Conservation (phyloP, 257 asterid genomes). For the Marsdenia floribunda region DNA sequence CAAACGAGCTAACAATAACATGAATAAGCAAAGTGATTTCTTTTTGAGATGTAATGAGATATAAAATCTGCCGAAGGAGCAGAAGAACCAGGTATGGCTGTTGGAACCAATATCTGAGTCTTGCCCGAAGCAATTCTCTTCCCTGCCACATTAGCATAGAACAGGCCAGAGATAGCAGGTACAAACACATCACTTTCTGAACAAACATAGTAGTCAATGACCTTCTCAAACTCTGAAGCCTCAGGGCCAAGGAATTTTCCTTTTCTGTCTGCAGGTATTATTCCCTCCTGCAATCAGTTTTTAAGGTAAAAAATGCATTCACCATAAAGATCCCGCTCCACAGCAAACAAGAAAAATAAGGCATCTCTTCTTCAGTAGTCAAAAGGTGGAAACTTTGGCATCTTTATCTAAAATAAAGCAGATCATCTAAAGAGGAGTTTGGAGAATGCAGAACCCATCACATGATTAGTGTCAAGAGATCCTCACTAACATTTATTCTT, state of each 20-base stretch:
- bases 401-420: background rate
- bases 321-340: too few relatives aligned
- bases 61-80: slow-evolving; percentile 51
- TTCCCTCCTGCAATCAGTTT: slow-evolving; percentile 52
- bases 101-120: slow-evolving; percentile 74
- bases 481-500: background rate
- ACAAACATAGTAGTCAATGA: slow-evolving; percentile 33
- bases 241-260: slow-evolving; percentile 30
- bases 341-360: background rate
- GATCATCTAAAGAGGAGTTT: background rate
- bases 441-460: background rate
- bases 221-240: slow-evolving; percentile 38
- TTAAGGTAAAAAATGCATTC: background rate
- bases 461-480: background rate
- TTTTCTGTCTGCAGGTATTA: slow-evolving; percentile 52
- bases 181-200: slow-evolving; percentile 41
- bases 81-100: slow-evolving; percentile 43
- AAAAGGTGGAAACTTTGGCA: background rate
- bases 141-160: slow-evolving; percentile 82
- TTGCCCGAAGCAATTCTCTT: slow-evolving; percentile 64
- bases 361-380: background rate
- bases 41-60: slow-evolving; percentile 64
- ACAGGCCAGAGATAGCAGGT: slow-evolving; percentile 72
- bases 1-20: slow-evolving; percentile 54
- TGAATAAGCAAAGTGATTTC: slow-evolving; percentile 76